phyloP scores from a whole-genome alignment of 371 early-diverging fungal genomes.

The Dipsacomyces acuminosporus region DNA sequence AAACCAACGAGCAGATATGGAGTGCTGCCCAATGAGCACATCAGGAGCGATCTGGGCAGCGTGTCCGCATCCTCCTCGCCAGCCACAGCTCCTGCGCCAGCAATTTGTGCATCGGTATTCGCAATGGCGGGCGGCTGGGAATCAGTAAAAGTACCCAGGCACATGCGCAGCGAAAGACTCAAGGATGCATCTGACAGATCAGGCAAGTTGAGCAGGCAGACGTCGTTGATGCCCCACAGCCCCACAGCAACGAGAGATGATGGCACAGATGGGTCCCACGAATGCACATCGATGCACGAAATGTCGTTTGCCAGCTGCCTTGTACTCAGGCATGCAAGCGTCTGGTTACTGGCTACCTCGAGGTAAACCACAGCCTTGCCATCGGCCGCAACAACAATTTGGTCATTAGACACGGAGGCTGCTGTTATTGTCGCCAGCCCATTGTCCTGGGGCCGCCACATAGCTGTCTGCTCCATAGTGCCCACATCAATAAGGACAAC shows the following conservation, averaged over 20 bases:
- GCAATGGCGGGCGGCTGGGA: background rate
- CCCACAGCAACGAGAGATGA: slow-evolving; percentile 64
- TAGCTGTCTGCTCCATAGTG: slow-evolving; percentile 35
- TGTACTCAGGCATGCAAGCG: too few relatives aligned
- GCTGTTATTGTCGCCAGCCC: slow-evolving; percentile 18
- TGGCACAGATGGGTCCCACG: slow-evolving; percentile 22
- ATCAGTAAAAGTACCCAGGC: background rate
- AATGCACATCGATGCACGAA: slow-evolving; percentile 68
- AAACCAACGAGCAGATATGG: slow-evolving; percentile 68
- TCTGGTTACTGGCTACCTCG: slow-evolving; percentile 46
- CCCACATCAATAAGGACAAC: slow-evolving; percentile 51
- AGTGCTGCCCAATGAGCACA: slow-evolving; percentile 56
- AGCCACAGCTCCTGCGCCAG: too few relatives aligned
- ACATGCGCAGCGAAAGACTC: slow-evolving; percentile 37
- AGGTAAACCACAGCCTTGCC: slow-evolving; percentile 56
- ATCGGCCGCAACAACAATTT: slow-evolving; percentile 57
- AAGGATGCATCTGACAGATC: slow-evolving; percentile 51
- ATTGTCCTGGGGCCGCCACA: slow-evolving; percentile 11
- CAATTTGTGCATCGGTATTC: too few relatives aligned
- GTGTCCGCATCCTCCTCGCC: slow-evolving; percentile 53
- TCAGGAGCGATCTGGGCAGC: slow-evolving; percentile 70
- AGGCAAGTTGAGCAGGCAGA: slow-evolving; percentile 60
- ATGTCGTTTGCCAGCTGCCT: slow-evolving; percentile 51
- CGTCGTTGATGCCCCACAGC: slow-evolving; percentile 68
- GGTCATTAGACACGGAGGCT: slow-evolving; percentile 52